A percentile compares a stretch with the other conserved stretches of the same genome.
Conservation (phyloP, 1,139 yeast species). For the Magnusiomyces paraingens region DNA sequence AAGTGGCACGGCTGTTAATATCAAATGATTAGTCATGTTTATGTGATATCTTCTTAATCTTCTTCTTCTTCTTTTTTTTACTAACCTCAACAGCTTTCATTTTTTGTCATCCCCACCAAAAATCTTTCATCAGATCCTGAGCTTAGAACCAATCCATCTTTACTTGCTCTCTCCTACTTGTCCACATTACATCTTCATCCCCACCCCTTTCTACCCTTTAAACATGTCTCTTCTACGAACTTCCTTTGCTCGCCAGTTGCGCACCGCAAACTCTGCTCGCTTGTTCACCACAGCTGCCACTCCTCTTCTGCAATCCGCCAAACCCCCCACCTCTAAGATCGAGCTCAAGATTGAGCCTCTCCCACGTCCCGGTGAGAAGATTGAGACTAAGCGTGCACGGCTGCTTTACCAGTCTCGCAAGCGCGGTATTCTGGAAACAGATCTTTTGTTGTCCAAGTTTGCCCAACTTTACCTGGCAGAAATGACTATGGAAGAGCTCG, state of each 20-base stretch:
- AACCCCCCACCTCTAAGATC: constrained; percentile 17
- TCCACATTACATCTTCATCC: too few species aligned
- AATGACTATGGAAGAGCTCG: constrained; percentile 61
- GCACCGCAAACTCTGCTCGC: neutral
- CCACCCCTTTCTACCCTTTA: neutral
- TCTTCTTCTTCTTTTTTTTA: too few species aligned
- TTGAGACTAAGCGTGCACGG: constrained; percentile 76
- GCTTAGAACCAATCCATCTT: too few species aligned
- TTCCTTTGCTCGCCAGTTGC: neutral
- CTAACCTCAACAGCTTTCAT: too few species aligned
- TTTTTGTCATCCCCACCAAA: too few species aligned
- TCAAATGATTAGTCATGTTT: too few species aligned
- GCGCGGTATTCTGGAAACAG: constrained; percentile 93
- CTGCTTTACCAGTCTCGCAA: constrained; percentile 86
- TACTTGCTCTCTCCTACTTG: too few species aligned
- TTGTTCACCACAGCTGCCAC: neutral
- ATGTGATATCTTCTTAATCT: too few species aligned
- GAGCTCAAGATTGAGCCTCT: constrained; percentile 59
- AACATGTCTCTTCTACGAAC: neutral
- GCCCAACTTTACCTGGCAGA: constrained; percentile 63
- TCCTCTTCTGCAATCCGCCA: too few species aligned
- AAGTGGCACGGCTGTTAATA: too few species aligned
- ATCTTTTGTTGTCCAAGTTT: constrained; percentile 74
- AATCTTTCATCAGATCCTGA: too few species aligned
- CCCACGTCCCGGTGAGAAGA: constrained; percentile 65